Conservation (phyloP, 345 rosid genomes). For the Syzygium jambos region DNA sequence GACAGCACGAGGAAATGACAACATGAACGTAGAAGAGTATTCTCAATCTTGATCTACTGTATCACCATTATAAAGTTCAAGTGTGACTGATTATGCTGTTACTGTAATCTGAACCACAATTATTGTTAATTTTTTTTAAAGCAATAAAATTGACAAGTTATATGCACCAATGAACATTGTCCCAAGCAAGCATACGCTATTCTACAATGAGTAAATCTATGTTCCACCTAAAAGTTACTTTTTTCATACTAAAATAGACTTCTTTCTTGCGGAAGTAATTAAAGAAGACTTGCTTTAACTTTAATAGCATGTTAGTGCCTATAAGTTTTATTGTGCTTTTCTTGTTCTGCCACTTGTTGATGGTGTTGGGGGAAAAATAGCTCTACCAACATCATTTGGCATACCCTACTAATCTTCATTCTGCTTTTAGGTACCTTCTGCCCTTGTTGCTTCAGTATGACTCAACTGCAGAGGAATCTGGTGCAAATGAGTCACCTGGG, state of each 20-base stretch:
- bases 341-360: neutral
- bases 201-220: neutral
- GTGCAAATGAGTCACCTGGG: constrained; percentile 65
- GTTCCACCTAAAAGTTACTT: neutral
- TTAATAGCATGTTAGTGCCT: neutral
- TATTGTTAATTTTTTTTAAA: neutral
- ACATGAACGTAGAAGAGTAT: neutral
- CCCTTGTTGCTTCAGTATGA: constrained; percentile 96
- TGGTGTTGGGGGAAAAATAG: neutral
- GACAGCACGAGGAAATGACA: neutral
- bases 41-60: neutral
- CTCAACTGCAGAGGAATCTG: constrained; percentile 93
- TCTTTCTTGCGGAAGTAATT: neutral
- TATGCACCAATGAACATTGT: neutral
- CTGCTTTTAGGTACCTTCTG: constrained; percentile 63
- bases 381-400: neutral
- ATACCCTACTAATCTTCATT: neutral
- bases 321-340: neutral
- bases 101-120: neutral
- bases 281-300: neutral
- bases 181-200: neutral
- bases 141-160: neutral
- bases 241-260: neutral
- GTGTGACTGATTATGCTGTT: neutral
- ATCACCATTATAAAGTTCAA: neutral